phyloP scores from a whole-genome alignment of 192 early-diverging fungal genomes.

The Podila clonocystis region DNA sequence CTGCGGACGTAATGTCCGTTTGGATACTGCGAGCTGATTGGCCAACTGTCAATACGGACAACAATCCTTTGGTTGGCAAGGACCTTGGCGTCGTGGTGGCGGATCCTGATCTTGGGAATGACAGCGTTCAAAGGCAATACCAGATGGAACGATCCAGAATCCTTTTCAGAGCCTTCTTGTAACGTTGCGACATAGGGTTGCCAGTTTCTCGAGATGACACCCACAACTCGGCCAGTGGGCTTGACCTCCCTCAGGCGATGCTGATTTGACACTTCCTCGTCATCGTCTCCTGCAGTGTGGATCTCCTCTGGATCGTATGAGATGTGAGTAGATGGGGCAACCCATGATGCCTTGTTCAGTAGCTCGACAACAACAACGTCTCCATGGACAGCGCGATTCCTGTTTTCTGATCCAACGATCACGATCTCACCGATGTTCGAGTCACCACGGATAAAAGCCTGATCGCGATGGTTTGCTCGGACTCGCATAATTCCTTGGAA shows the following conservation, averaged over 20 bases:
- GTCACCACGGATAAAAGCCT: constrained; percentile 57
- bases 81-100: constrained; percentile 65
- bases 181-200: constrained; percentile 81
- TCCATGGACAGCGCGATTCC: constrained; percentile 68
- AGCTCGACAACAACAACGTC: constrained; percentile 74
- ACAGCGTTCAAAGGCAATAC: constrained; percentile 72
- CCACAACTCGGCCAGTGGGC: constrained; percentile 67
- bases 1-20: constrained; percentile 80
- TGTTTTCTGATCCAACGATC: constrained; percentile 65
- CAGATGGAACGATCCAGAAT: constrained; percentile 66
- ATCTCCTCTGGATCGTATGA: constrained; percentile 51
- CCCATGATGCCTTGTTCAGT: constrained; percentile 56
- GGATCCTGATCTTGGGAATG: constrained; percentile 82
- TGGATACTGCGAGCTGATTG: constrained; percentile 75
- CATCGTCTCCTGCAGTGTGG: constrained; percentile 32
- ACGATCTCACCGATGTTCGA: constrained; percentile 63
- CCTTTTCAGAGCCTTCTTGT: constrained; percentile 64
- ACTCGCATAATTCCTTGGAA: constrained; percentile 57
- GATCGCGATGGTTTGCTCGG: constrained; percentile 52
- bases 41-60: constrained; percentile 78
- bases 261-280: constrained; percentile 10
- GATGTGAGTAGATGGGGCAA: constrained; percentile 55
- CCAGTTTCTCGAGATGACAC: constrained; percentile 74
- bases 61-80: constrained; percentile 74
- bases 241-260: constrained; percentile 35